Base-by-base conservation (phyloP, 2,329 filamentous ascomycete genomes). In the Ophiostoma montium region DNA sequence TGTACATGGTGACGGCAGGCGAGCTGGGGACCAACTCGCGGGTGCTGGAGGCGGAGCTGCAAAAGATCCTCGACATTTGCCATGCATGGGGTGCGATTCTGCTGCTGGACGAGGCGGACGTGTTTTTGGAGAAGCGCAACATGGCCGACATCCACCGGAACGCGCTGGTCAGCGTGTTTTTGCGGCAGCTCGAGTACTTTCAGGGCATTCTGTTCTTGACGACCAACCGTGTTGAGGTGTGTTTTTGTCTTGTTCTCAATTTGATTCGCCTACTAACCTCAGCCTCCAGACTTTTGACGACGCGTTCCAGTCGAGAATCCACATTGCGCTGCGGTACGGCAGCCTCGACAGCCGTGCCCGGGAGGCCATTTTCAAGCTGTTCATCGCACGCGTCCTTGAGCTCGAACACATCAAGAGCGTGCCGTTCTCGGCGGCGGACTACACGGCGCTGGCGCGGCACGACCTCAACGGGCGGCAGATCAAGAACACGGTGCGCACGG, bases 141-240 rank as follows among this genome's bases (percentile, higher is more conserved):
- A 63, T 64, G 35, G 62, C 63, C 35, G 67, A 75, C 53, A 64
- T 75, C 13, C 61, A 62, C 35, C 64, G 70, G 15, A 75, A 75
- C 56, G 70, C 67, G 44, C 61, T 75, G 3, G 68, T 71, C 47
- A 86, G 81, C 61, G 86, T 94, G 58, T 95, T 95, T 70, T 69
- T 95, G 2, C 80, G 87, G 0, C 72, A 90, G 50, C 71, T 95
- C 0, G 89, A 95, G 64, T 95, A 94, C 63, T 94, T 94, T 66
- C 85, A 94, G 60, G 88, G 88, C 3, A 94, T 94, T 48, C 64
- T 94, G 5, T 94, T 95, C 68, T 65, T 95, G 23, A 95, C 88
- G 0, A 94, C 88, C 2, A 94, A 94, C 61, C 78, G 87, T 1
- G 86, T 94, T 1, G 77, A 84, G 67, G 71, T 72, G 60, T 47